A percentile compares a stretch with the other conserved stretches of the same genome.
phyloP scores from a whole-genome alignment of 306 rosid species.

The Urtica urens region DNA sequence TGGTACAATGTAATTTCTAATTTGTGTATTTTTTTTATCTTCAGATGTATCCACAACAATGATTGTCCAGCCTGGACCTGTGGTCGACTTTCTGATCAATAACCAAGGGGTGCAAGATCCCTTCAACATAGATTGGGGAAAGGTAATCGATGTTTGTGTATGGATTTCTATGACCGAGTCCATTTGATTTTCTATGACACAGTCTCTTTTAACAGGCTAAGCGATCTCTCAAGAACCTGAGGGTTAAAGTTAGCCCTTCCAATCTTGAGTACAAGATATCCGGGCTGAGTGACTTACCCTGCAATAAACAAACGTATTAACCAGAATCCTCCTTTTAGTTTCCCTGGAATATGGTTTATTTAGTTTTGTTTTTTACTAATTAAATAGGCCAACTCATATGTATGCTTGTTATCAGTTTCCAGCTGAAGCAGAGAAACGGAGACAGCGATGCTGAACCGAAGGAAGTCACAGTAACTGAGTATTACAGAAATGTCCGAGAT shows the following conservation, averaged over 20 bases:
- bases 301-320: constrained; percentile 57
- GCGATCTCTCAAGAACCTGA: constrained; percentile 60
- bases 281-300: constrained; percentile 68
- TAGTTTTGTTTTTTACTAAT: not conserved
- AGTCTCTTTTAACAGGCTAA: constrained; percentile 52
- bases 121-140: constrained; percentile 56
- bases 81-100: constrained; percentile 70
- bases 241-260: constrained; percentile 57
- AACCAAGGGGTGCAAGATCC: constrained; percentile 79
- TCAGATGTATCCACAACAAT: constrained; percentile 90
- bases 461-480: constrained; percentile 77
- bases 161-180: constrained; percentile 16
- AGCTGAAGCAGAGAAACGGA: constrained; percentile 41
- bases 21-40: not conserved
- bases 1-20: not conserved
- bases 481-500: constrained; percentile 52
- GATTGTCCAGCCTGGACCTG: constrained; percentile 80
- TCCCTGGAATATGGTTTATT: no score
- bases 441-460: constrained; percentile 24
- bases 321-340: no score
- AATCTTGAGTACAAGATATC: constrained; percentile 74
- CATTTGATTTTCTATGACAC: not conserved
- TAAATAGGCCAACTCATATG: not conserved
- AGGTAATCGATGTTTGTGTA: constrained; percentile 32
- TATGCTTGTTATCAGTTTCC: no score